phyloP scores from a whole-genome alignment of 768 basidiomycete genomes.

The Calocybe gangraenosa region DNA sequence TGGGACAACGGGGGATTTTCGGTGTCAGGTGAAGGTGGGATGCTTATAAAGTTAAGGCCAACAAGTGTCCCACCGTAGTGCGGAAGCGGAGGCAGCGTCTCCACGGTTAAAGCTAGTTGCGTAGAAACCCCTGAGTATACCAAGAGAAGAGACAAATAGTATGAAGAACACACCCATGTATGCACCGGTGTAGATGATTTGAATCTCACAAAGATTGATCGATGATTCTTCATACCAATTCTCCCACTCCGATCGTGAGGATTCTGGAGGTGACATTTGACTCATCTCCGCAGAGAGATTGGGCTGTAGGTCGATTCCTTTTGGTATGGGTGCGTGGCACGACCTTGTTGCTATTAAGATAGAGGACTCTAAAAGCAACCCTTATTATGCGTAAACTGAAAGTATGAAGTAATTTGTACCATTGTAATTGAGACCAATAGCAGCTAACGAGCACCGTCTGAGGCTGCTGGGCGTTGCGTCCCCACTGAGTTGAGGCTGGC shows the following conservation, averaged over 20 bases:
- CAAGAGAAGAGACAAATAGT: not conserved
- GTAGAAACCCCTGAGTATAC: constrained; percentile 1
- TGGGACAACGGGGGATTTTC: constrained; percentile 11
- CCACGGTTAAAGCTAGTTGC: constrained; percentile 33
- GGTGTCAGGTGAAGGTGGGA: constrained; percentile 10
- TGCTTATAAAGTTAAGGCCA: constrained; percentile 43
- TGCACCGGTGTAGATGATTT: constrained; percentile 42
- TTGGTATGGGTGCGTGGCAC: constrained; percentile 37
- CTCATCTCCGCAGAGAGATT: constrained; percentile 22
- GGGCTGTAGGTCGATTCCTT: constrained; percentile 24
- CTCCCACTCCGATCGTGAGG: constrained; percentile 40
- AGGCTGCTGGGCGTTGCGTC: constrained; percentile 31
- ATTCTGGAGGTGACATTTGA: constrained; percentile 21
- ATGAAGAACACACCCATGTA: constrained; percentile 36
- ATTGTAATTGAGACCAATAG: constrained; percentile 57
- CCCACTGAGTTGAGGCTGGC: constrained; percentile 25
- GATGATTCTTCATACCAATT: constrained; percentile 54
- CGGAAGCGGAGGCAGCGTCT: constrained; percentile 44
- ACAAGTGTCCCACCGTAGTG: constrained; percentile 31
- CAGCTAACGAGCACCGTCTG: constrained; percentile 50
- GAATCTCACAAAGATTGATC: constrained; percentile 61
- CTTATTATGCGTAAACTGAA: constrained; percentile 3
- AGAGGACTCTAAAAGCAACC: constrained; percentile 40
- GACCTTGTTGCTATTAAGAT: constrained; percentile 64
- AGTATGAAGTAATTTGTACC: constrained; percentile 30